Conservation (phyloP, 2,329 filamentous ascomycete species). For the Aspergillus spinulosporus region DNA sequence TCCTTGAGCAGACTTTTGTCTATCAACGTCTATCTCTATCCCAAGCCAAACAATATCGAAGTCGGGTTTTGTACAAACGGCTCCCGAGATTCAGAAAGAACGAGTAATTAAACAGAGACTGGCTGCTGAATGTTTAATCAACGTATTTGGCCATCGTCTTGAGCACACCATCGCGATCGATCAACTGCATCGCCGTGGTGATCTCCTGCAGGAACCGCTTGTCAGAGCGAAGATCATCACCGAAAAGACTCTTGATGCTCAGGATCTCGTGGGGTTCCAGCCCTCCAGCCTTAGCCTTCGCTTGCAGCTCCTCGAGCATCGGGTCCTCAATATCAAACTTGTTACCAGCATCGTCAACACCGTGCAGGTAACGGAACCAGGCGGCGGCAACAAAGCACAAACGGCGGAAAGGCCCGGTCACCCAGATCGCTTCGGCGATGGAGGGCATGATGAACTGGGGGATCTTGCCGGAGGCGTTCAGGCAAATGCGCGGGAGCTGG, state of each 20-base stretch:
- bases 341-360: slow-evolving; percentile 52
- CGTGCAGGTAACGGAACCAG: slow-evolving; percentile 56
- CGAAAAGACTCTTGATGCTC: slow-evolving; percentile 51
- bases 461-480: slow-evolving; percentile 57
- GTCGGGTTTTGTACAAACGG: not conserved
- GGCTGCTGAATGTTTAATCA: slow-evolving; percentile 24
- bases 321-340: slow-evolving; percentile 47
- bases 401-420: slow-evolving; percentile 47
- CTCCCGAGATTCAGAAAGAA: not conserved
- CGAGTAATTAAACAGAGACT: not conserved
- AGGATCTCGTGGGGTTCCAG: slow-evolving; percentile 47
- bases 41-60: not conserved
- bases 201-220: slow-evolving; percentile 52
- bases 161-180: slow-evolving; percentile 51
- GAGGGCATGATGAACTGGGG: slow-evolving; percentile 48
- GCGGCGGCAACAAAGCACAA: slow-evolving; percentile 51
- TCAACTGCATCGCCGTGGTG: slow-evolving; percentile 49
- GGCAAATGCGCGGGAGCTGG: slow-evolving; percentile 54
- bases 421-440: slow-evolving; percentile 47
- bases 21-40: not conserved
- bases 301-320: slow-evolving; percentile 51
- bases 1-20: not conserved
- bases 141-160: slow-evolving; percentile 54
- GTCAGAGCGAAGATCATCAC: slow-evolving; percentile 53
- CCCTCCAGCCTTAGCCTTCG: slow-evolving; percentile 48